These are phyloP conservation scores for Claviceps arundinis DNA, from an alignment of 2,329 filamentous ascomycete species.

Conservation along the genomic window DNA sequence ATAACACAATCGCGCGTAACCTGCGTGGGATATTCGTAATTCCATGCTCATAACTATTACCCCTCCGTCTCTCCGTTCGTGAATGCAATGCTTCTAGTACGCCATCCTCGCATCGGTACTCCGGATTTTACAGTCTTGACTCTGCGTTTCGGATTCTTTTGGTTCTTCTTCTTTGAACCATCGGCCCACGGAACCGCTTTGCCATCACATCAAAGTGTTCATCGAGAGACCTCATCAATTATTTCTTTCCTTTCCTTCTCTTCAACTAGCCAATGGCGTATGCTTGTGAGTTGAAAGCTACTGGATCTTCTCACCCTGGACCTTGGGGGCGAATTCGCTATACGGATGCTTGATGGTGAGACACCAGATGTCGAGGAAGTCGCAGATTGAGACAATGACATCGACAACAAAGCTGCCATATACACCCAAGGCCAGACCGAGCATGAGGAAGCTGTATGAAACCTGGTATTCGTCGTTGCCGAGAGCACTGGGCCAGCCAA, in stretches of 20 bases:
- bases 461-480: conserved; percentile 76
- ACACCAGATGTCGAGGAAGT: conserved; percentile 97
- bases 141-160: background rate
- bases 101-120: background rate
- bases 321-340: conserved; percentile 25
- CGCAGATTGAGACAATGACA: conserved; percentile 94
- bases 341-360: conserved; percentile 84
- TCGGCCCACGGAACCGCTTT: background rate
- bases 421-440: conserved; percentile 76
- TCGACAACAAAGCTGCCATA: conserved; percentile 96
- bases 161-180: background rate
- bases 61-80: background rate
- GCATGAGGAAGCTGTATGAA: conserved; percentile 76
- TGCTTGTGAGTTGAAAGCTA: conserved; percentile 3
- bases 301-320: conserved; percentile 28
- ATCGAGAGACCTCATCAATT: background rate
- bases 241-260: background rate
- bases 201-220: background rate
- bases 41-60: conserved; percentile 1
- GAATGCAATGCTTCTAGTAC: background rate
- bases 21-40: background rate
- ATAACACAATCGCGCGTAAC: background rate
- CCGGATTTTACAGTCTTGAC: background rate
- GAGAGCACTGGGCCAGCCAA: conserved; percentile 65
- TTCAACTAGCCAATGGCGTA: background rate